Conservation (phyloP, 495 filamentous ascomycete species). For the Thozetella sp. region DNA sequence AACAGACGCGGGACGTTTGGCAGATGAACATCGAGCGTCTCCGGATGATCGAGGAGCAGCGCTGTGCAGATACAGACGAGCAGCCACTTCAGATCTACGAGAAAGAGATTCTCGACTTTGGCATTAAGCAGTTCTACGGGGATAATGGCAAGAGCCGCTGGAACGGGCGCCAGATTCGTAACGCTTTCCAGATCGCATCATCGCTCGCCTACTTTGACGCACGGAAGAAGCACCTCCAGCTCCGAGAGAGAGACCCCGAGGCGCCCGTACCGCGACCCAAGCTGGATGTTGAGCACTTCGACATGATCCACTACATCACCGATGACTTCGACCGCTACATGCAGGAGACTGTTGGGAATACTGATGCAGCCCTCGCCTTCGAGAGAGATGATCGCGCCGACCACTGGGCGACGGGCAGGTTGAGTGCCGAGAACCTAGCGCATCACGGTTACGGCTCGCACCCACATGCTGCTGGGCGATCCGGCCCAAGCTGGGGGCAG, state of each 20-base stretch:
- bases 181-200: slow-evolving; percentile 59
- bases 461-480: too few species aligned
- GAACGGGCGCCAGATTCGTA: slow-evolving; percentile 65
- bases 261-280: not conserved
- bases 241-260: too few species aligned
- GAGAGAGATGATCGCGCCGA: slow-evolving; percentile 12
- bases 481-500: too few species aligned
- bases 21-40: slow-evolving; percentile 67
- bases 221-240: not conserved
- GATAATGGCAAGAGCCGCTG: slow-evolving; percentile 18
- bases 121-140: slow-evolving; percentile 57
- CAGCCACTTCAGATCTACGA: slow-evolving; percentile 24
- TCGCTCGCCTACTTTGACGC: slow-evolving; percentile 60
- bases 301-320: slow-evolving; percentile 13
- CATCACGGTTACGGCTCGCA: too few species aligned
- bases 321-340: slow-evolving; percentile 14
- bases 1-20: slow-evolving; percentile 80
- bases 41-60: slow-evolving; percentile 56
- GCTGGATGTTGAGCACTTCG: slow-evolving; percentile 15
- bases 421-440: too few species aligned
- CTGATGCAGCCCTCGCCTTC: slow-evolving; percentile 6
- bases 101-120: slow-evolving; percentile 58
- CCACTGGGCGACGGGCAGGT: too few species aligned
- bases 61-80: slow-evolving; percentile 20
- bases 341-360: slow-evolving; percentile 13